Conservation (phyloP, 192 early-diverging fungal genomes). For the Oehlia diaphana region DNA sequence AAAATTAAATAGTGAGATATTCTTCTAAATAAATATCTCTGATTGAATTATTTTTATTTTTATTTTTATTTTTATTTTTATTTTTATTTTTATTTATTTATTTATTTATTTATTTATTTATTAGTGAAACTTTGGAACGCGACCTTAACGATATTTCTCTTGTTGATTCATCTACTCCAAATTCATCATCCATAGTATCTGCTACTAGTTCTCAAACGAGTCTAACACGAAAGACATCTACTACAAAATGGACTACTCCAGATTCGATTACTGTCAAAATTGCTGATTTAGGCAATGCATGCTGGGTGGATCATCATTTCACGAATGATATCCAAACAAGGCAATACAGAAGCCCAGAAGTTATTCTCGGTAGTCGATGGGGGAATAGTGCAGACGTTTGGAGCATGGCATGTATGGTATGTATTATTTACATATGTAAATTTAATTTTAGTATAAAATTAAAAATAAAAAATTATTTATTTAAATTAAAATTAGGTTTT, state of each 20-base stretch:
- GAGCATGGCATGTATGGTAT: constrained; percentile 90
- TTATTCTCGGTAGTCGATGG: constrained; percentile 87
- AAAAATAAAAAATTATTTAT: not conserved
- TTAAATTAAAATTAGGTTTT: constrained; percentile 53
- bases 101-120: not conserved
- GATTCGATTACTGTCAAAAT: constrained; percentile 79
- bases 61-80: not conserved
- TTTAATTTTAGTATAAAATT: not conserved
- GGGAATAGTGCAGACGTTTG: constrained; percentile 87
- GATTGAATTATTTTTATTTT: not conserved
- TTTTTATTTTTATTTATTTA: not conserved
- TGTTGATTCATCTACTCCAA: constrained; percentile 40
- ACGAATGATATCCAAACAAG: constrained; percentile 97
- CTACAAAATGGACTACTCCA: constrained; percentile 13
- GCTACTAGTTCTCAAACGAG: not conserved
- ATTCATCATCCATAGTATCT: constrained; percentile 19
- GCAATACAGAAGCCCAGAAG: constrained; percentile 95
- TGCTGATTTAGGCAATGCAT: constrained; percentile 95
- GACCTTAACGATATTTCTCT: constrained; percentile 70
- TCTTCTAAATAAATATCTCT: not conserved
- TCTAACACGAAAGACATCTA: constrained; percentile 12
- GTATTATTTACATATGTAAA: not conserved
- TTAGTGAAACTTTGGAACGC: constrained; percentile 53
- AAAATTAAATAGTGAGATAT: not conserved
- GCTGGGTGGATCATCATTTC: constrained; percentile 95